These are phyloP conservation scores for Protomyces inundatus DNA, from an alignment of 1,139 yeast genomes.

Conservation along the genomic window DNA sequence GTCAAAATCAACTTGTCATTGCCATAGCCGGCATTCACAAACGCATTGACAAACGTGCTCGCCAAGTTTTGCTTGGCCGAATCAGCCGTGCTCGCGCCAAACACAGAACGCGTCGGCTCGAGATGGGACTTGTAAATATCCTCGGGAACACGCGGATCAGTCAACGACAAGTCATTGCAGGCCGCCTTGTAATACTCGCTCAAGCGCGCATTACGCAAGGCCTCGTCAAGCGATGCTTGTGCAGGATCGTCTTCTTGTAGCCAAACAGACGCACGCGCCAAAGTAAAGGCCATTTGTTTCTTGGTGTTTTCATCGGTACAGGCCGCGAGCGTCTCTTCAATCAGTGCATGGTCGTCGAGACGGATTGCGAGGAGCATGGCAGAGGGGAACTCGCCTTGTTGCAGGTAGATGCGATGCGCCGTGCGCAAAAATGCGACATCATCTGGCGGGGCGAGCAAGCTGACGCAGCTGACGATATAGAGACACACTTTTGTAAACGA, in stretches of 20 bases:
- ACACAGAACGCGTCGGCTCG: conserved; percentile 59
- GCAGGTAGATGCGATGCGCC: conserved; percentile 80
- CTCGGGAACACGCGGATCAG: conserved; percentile 90
- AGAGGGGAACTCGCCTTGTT: conserved; percentile 76
- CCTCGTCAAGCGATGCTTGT: conserved; percentile 56
- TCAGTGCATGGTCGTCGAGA: conserved; percentile 73
- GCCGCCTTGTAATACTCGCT: conserved; percentile 76
- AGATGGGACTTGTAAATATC: conserved; percentile 89
- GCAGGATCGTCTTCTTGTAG: conserved; percentile 63
- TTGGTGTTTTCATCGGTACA: conserved; percentile 64
- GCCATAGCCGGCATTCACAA: conserved; percentile 86
- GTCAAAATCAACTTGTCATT: conserved; percentile 63
- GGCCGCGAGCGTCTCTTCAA: conserved; percentile 69
- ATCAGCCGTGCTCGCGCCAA: conserved; percentile 64
- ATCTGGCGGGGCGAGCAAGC: conserved; percentile 91
- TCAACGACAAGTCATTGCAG: conserved; percentile 77
- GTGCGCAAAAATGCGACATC: conserved; percentile 80
- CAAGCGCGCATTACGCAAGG: conserved; percentile 72
- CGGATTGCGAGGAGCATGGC: conserved; percentile 86
- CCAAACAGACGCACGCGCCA: conserved; percentile 82
- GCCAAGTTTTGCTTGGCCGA: conserved; percentile 95
- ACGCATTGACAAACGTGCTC: conserved; percentile 88
- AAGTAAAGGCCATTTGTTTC: conserved; percentile 84
- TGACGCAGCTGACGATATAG: conserved; percentile 86
- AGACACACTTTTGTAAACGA: conserved; percentile 86